These are phyloP conservation scores for Fusarium acutatum DNA, from an alignment of 2,329 filamentous ascomycete species.

Conservation along the genomic window DNA sequence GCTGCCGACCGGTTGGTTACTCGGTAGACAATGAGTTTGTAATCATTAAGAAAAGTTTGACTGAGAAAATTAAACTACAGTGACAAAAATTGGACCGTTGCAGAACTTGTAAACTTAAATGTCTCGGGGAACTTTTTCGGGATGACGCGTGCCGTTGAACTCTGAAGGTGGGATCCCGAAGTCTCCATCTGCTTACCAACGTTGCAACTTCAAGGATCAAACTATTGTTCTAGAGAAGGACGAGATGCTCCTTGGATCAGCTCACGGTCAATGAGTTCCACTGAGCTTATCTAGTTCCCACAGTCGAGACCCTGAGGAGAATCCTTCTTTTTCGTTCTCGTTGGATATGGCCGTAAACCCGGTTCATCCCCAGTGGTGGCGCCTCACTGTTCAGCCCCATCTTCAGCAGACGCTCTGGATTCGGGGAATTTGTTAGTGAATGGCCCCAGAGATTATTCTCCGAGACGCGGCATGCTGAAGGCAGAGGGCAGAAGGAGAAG, in stretches of 20 bases:
- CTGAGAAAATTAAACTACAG: neutral
- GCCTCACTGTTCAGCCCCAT: neutral
- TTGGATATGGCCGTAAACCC: neutral
- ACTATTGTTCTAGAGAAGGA: neutral
- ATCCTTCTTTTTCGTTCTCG: neutral
- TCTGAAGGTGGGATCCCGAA: neutral
- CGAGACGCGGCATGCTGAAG: neutral
- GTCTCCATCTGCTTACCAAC: neutral
- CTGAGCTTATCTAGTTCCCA: conserved; percentile 21
- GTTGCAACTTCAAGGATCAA: neutral
- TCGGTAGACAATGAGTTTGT: neutral
- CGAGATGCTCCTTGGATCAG: neutral
- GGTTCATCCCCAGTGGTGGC: neutral
- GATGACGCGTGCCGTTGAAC: conserved; percentile 1
- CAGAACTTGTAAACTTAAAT: neutral
- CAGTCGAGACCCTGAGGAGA: neutral
- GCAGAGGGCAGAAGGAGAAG: neutral
- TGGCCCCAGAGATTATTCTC: neutral
- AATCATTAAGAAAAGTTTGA: neutral
- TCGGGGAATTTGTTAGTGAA: neutral
- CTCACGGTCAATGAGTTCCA: neutral
- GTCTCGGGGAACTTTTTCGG: neutral
- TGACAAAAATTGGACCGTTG: neutral
- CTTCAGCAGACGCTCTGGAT: neutral
- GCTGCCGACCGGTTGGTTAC: neutral